Evolutionary conservation across 169 alveolate genomes (phyloP).

Genomic region (Ophryocystis elektroscirrha): DNA sequence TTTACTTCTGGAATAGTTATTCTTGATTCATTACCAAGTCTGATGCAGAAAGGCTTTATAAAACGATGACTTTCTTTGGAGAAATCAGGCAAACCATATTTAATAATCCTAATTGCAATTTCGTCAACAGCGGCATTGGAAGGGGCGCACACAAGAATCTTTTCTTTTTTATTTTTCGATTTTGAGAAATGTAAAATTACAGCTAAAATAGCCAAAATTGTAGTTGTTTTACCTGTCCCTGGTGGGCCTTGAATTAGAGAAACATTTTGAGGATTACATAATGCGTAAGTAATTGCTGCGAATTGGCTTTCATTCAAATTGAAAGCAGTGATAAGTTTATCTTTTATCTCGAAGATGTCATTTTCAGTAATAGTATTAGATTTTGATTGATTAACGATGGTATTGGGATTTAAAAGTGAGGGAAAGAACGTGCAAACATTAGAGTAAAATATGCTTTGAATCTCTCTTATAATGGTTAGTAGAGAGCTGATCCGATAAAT

Average conservation of each 20-base stretch:
- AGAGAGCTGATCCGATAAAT: too few relatives aligned
- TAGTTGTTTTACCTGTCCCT: slow-evolving; percentile 93
- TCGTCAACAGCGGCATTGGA: slow-evolving; percentile 87
- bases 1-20: slow-evolving; percentile 3
- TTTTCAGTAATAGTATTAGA: too few relatives aligned
- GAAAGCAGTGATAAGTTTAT: too few relatives aligned
- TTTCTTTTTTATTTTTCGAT: background rate
- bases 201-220: slow-evolving; percentile 69
- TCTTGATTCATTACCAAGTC: background rate
- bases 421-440: too few relatives aligned
- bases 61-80: background rate
- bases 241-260: slow-evolving; percentile 91
- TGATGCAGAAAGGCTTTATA: slow-evolving; percentile 1
- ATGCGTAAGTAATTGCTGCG: slow-evolving; percentile 5
- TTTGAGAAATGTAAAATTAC: slow-evolving; percentile 23
- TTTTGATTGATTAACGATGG: too few relatives aligned
- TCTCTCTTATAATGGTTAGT: too few relatives aligned
- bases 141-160: slow-evolving; percentile 76
- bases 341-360: too few relatives aligned
- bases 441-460: too few relatives aligned
- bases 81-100: background rate
- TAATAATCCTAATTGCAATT: slow-evolving; percentile 49
- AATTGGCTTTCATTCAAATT: slow-evolving; percentile 5
- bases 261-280: slow-evolving; percentile 16
- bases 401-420: too few relatives aligned